Conservation (phyloP, 2,329 filamentous ascomycete species). For the Didymosphaeria variabile region DNA sequence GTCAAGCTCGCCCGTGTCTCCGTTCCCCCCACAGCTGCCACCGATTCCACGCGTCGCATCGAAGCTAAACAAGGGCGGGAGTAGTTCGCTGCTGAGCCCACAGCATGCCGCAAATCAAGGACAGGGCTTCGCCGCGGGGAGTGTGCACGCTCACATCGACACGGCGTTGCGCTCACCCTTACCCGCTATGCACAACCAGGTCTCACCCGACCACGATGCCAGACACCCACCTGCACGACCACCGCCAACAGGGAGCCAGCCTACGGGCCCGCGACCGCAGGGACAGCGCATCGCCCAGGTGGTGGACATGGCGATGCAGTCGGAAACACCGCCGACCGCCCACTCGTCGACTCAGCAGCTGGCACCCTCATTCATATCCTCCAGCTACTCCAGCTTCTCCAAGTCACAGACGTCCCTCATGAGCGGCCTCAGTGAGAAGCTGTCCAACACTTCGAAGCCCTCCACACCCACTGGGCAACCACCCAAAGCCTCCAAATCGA, state of each 20-base stretch:
- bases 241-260: conserved; percentile 28
- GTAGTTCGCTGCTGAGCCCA: conserved; percentile 22
- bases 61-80: conserved; percentile 36
- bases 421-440: conserved; percentile 43
- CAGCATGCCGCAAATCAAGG: conserved; percentile 1
- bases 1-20: conserved; percentile 48
- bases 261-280: conserved; percentile 43
- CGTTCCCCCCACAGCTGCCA: conserved; percentile 50
- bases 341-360: conserved; percentile 34
- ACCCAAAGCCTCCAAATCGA: conserved; percentile 56
- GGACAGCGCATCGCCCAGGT: conserved; percentile 38
- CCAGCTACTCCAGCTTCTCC: conserved; percentile 39
- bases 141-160: not conserved
- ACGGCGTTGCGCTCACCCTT: conserved; percentile 32
- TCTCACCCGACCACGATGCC: conserved; percentile 33
- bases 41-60: conserved; percentile 52
- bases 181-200: conserved; percentile 27
- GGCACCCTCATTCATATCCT: conserved; percentile 33
- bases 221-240: conserved; percentile 31
- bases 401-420: conserved; percentile 46
- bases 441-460: conserved; percentile 34
- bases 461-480: conserved; percentile 30
- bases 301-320: conserved; percentile 25
- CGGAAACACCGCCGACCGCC: conserved; percentile 25
- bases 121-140: not conserved